A percentile compares a stretch with the other conserved stretches of the same genome.
Conservation (phyloP, 2,329 filamentous ascomycete genomes). For the Fusarium metavorans region DNA sequence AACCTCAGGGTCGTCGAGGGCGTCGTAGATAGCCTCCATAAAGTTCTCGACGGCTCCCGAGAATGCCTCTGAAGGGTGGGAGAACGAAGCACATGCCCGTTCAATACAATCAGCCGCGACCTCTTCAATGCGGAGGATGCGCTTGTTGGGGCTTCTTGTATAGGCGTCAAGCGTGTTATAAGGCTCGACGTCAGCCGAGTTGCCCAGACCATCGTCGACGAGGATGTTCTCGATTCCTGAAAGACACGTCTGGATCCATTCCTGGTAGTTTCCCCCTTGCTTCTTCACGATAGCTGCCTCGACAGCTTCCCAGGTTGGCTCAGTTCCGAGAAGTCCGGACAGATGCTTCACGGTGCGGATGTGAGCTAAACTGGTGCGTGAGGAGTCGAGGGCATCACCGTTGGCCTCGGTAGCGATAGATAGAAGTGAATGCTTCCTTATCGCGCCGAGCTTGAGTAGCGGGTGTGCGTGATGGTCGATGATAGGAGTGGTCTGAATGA, state of each 20-base stretch:
- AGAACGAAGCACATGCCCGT: conserved; percentile 53
- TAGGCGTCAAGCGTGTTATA: conserved; percentile 76
- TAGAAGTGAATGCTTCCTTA: conserved; percentile 62
- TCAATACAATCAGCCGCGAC: conserved; percentile 74
- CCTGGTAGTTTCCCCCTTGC: conserved; percentile 61
- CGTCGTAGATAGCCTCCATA: conserved; percentile 61
- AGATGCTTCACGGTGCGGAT: conserved; percentile 78
- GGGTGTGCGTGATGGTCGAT: conserved; percentile 82
- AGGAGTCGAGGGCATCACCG: conserved; percentile 74
- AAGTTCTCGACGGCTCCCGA: conserved; percentile 51
- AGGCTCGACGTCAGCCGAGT: conserved; percentile 65
- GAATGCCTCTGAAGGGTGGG: conserved; percentile 42
- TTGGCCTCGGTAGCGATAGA: conserved; percentile 80
- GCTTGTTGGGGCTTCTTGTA: conserved; percentile 72
- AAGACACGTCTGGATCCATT: conserved; percentile 74
- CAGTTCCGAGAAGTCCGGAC: conserved; percentile 71
- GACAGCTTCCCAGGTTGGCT: conserved; percentile 70
- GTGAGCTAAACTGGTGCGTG: conserved; percentile 73
- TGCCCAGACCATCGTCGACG: conserved; percentile 80
- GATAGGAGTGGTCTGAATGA: conserved; percentile 69
- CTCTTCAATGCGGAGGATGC: conserved; percentile 83
- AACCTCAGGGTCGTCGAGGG: conserved; percentile 74
- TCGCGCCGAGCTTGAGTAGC: conserved; percentile 65
- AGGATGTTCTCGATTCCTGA: conserved; percentile 79
- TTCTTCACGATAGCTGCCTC: conserved; percentile 57